phyloP scores from a whole-genome alignment of 352 stramenopile species.

The Phytopythium vexans region DNA sequence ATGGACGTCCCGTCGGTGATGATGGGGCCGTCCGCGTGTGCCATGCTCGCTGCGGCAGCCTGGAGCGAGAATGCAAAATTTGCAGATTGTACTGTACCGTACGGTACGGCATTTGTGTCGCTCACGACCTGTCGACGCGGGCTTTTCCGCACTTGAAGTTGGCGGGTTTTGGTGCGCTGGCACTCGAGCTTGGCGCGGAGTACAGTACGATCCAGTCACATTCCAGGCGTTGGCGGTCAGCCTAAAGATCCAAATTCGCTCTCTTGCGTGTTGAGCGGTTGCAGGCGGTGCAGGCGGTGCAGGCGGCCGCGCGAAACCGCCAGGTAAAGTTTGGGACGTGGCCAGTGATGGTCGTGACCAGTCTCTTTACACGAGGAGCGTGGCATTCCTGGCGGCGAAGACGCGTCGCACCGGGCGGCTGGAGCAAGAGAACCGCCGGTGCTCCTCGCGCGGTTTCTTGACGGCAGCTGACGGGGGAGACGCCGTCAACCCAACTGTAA shows the following conservation, averaged over 20 bases:
- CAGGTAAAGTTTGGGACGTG: background rate
- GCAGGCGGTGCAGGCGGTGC: too few species aligned
- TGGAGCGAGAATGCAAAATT: too few species aligned
- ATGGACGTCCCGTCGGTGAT: too few species aligned
- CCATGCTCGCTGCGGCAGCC: background rate
- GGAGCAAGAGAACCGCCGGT: too few species aligned
- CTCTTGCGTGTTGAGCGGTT: too few species aligned
- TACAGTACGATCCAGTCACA: background rate
- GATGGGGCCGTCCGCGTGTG: background rate
- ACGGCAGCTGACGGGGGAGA: too few species aligned
- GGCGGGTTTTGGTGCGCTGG: constrained; percentile 3
- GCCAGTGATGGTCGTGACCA: background rate
- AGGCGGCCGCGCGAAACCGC: too few species aligned
- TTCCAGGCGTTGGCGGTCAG: too few species aligned
- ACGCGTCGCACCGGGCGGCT: too few species aligned
- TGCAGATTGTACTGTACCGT: too few species aligned
- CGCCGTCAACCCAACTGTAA: background rate
- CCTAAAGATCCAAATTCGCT: too few species aligned
- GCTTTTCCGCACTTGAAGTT: constrained; percentile 10
- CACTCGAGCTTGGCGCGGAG: background rate
- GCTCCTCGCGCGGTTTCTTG: too few species aligned
- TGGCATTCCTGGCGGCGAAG: background rate
- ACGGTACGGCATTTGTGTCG: background rate
- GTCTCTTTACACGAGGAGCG: background rate
- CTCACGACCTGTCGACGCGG: background rate